These are phyloP conservation scores for Fusarium lyarnte DNA, from an alignment of 2,329 filamentous ascomycete genomes.

Conservation along the genomic window DNA sequence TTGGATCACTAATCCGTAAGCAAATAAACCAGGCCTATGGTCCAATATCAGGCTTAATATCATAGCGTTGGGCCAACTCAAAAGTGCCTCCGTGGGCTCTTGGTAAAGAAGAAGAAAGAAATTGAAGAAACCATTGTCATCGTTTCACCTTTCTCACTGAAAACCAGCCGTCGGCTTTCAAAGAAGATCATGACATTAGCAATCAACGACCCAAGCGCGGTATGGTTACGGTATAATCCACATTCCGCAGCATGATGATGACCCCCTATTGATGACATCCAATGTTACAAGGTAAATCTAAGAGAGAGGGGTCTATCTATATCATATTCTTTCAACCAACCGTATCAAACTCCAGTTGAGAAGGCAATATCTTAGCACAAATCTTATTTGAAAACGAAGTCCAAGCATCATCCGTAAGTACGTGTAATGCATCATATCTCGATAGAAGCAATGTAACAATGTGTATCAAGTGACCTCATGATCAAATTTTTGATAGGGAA, in stretches of 20 bases:
- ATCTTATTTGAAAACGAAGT: not conserved
- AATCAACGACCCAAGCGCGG: not conserved
- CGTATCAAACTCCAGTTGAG: not conserved
- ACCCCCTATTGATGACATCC: not conserved
- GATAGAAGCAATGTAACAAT: not conserved
- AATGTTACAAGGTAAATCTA: not conserved
- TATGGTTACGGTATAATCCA: not conserved
- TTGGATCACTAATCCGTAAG: not conserved
- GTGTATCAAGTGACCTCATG: no score
- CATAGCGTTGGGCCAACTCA: not conserved
- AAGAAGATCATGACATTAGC: not conserved
- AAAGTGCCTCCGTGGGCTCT: not conserved
- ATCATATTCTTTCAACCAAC: not conserved
- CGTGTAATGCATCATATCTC: not conserved
- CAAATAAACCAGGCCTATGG: not conserved
- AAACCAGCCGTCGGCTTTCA: not conserved
- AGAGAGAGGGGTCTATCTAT: not conserved
- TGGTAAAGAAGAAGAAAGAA: not conserved
- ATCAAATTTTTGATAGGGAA: not conserved
- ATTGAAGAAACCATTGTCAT: fast-evolving
- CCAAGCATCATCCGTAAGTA: fast-evolving
- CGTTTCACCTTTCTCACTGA: not conserved
- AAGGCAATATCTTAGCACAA: not conserved
- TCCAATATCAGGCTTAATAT: not conserved
- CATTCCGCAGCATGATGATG: not conserved